phyloP scores from a whole-genome alignment of 2,329 filamentous ascomycete genomes.

The Nectriaceae sp. region DNA sequence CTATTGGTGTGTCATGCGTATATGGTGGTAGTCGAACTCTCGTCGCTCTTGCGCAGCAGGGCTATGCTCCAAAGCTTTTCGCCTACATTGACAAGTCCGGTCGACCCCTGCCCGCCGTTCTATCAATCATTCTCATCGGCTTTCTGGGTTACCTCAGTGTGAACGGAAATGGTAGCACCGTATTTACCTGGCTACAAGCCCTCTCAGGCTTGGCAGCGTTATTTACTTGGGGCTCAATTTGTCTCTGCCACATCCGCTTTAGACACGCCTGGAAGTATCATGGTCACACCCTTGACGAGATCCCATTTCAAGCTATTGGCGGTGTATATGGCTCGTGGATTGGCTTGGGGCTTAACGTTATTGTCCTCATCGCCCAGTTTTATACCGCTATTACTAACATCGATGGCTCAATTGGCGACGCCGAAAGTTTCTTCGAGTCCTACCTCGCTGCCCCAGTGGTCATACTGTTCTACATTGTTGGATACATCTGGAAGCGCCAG shows the following conservation, averaged over 20 bases:
- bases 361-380: constrained; percentile 59
- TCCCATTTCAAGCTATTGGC: constrained; percentile 63
- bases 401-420: constrained; percentile 26
- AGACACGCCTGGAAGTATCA: constrained; percentile 62
- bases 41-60: constrained; percentile 59
- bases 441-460: constrained; percentile 58
- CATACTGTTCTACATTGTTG: constrained; percentile 52
- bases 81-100: constrained; percentile 59
- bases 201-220: constrained; percentile 65
- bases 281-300: constrained; percentile 65
- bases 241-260: constrained; percentile 69
- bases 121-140: constrained; percentile 49
- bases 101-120: constrained; percentile 54
- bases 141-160: constrained; percentile 53
- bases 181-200: constrained; percentile 68
- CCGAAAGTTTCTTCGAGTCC: constrained; percentile 53
- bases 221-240: constrained; percentile 72
- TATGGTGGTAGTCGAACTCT: constrained; percentile 62
- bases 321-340: constrained; percentile 67
- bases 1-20: constrained; percentile 59
- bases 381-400: constrained; percentile 47
- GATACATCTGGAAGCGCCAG: constrained; percentile 65
- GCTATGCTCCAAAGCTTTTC: constrained; percentile 59
- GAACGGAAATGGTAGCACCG: constrained; percentile 43
- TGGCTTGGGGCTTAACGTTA: constrained; percentile 57